Conservation (phyloP, 2,329 filamentous ascomycete genomes). For the Neofusicoccum umdonicola region DNA sequence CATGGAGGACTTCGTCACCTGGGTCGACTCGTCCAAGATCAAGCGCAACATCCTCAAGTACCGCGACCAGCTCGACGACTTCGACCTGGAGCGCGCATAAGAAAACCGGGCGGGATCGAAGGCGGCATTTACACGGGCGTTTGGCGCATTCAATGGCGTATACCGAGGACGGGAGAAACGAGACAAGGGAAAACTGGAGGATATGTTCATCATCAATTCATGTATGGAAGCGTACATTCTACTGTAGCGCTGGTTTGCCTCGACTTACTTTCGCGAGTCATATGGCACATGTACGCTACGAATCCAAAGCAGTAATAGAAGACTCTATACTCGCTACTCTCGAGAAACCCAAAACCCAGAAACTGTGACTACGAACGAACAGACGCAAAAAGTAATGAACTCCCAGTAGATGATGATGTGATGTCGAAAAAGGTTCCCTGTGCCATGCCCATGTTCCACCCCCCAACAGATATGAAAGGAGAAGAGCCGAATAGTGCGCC, state of each 20-base stretch:
- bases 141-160: neutral
- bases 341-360: too few species aligned
- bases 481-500: too few species aligned
- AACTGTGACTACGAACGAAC: too few species aligned
- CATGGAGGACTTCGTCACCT: constrained; percentile 95
- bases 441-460: too few species aligned
- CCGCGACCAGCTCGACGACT: constrained; percentile 91
- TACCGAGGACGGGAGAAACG: neutral
- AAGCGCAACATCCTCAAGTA: constrained; percentile 96
- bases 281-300: too few species aligned
- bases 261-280: neutral
- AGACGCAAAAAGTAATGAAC: too few species aligned
- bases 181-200: neutral
- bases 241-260: neutral
- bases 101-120: neutral
- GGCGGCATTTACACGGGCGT: constrained; percentile 6
- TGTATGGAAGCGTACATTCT: neutral
- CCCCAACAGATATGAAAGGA: too few species aligned
- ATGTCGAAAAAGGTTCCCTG: too few species aligned
- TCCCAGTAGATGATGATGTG: too few species aligned
- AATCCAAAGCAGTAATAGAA: too few species aligned
- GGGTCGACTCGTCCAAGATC: constrained; percentile 95
- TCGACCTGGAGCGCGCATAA: constrained; percentile 60
- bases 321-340: too few species aligned
- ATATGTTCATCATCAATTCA: neutral